Base-by-base conservation (phyloP, 495 filamentous ascomycete species). In the Talaromyces wortmannii region DNA sequence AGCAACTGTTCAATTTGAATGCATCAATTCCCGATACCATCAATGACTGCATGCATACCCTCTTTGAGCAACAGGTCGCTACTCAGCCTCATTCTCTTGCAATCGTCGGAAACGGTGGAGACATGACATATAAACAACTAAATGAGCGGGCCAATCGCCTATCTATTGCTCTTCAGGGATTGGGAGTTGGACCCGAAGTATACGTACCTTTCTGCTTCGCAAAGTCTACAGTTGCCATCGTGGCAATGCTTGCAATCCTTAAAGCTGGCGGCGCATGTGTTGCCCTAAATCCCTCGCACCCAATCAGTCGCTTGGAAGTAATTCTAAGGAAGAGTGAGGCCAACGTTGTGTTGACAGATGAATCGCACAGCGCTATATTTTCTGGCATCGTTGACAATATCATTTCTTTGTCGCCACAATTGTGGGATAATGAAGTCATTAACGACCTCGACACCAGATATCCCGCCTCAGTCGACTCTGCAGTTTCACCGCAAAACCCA, bases 201-300 rank as follows among this genome's bases (percentile, higher is more conserved):
- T 42, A 73, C 7, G 71, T 81, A 1, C 75, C 76, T 1, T 51
- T 81, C 0, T 71, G 59, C 48, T 73, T 78, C 23, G 69, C 75
- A 30, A 80, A 77, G 56, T 72, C 69, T 0, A 56, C 51, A 1
- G 78, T 72, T 72, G 61, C 64, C 0, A 36, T 67, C 4, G 61
- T 79, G 7, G 61, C 67, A 3, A 62, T 70, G 33, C 60, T 76
- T 10, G 75, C 67, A 1, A 64, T 81, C 4, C 48, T 78, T 7
- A 78, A 78, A 54, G 76, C 77, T 8, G 78, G 77, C 3, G 74
- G 69, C 5, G 75, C 70, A 0, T 73, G 74, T 62, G 67, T 79
- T 6, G 62, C 63, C 0, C 59, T 83, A 0, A 78, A 83, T 56
- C 64, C 71, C 7, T 53, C 60, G 0, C 66, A 75, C 15, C 79